Base-by-base conservation (phyloP, 306 rosid genomes). In the Cicer arietinum region DNA sequence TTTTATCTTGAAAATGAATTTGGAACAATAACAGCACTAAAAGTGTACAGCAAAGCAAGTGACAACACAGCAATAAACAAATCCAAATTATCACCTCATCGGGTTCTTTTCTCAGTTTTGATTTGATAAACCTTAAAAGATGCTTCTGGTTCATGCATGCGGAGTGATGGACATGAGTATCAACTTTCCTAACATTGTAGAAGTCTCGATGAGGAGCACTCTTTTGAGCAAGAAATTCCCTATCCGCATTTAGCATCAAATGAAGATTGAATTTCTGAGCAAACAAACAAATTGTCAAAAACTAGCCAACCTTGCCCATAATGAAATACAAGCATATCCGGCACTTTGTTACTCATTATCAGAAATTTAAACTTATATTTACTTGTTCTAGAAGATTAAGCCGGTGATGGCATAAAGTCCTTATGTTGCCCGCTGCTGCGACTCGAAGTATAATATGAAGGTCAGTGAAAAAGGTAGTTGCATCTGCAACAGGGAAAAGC, bases 121-220 rank as follows among this genome's bases (percentile, higher is more conserved):
- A 95, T 86, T 95, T 95, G 73, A 95, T 95, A 86, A 95, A 95
- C 82, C 98, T 88, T 71, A 95, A 83, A 54, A 95, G 96, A 89
- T 92, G 98, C 63, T 95, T 95, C 88, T 95, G 99, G 86, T 95
- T 95, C 99, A 95, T 95, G 90, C 98, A 95, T 37, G 99, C 99
- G 7, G 99, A 90, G 80, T 95, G 99, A 84, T 95, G 99, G 68
- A 95, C 97, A 85, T 95, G 99, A 4, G 99, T 95, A 76, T 95
- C 99, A 47, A 95, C 98, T 85, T 95, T 95, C 79, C 99, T 83
- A 30, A 95, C 99, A 87, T 95, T 95, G 72, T 95, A 95, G 81
- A 95, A 95, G 81, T 95, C 99, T 79, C 98, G 93, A 81, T 95
- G 99, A 75, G 99, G 99, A 79, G 99, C 99, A 76, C 97, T 92